Base-by-base conservation (phyloP, 352 stramenopile genomes). In the Pythium dissimile region DNA sequence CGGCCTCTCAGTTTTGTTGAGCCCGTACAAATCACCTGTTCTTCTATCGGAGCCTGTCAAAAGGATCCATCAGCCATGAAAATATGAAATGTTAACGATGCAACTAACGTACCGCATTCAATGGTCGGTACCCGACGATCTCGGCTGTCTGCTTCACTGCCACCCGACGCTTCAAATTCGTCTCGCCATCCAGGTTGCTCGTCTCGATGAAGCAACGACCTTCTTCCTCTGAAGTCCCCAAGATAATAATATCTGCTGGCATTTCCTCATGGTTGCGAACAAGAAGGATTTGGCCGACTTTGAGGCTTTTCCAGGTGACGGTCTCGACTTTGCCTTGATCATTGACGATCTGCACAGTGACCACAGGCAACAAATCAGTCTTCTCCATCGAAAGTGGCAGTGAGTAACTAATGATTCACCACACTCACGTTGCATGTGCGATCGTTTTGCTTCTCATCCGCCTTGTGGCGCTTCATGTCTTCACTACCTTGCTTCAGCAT, bases 191-290 rank as follows among this genome's bases (percentile, higher is more conserved):
- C 3, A 97, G 62, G 30, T 89, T 92, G 8, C 80, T 80, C 12
- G 88, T 97, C 72, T 95, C 82, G 41, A 94, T 88, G 37, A 89
- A 94, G 54, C 79, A 93, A 21, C 80, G 53, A 0, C 83, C 81
- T 71, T 92, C 70, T 58, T 75, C 69, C 68, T 86, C 72, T 0
- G 72, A 91, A 1, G 77, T 86, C 3, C 82, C 71, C 0, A 98
- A 62, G 26, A 97, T 79, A 0, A 98, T 59, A 8, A 98, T 62
- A 53, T 98, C 93, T 0, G 91, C 91, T 1, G 93, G 91, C 8
- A 97, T 59, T 24, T 90, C 80, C 32, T 97, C 84, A 28, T 86
- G 62, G 59, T 97, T 92, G 26, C 75, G 64, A 11, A 98, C 49
- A 26, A 83, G 71, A 35, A 96, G 59, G 26, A 94, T 55, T 53